Base-by-base conservation (phyloP, 768 basidiomycete genomes). In the Phaeotremella skinneri region DNA sequence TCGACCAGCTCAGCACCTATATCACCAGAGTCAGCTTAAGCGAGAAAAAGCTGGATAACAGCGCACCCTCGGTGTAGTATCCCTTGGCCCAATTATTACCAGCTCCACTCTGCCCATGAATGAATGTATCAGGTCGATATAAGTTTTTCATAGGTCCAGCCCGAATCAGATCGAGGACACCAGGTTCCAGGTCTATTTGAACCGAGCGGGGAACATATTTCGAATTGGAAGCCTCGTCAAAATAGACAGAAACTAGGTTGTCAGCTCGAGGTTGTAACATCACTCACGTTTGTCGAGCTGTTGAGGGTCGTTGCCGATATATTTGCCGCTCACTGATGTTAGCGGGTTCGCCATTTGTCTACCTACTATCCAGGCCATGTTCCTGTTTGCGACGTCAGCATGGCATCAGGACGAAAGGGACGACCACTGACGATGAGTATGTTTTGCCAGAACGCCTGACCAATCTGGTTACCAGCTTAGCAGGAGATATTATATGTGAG, bases 71-170 rank as follows among this genome's bases (percentile, higher is more conserved):
- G 2, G 91, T 94, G 71, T 93, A 94, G 77, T 85, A 76, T n/a
- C 72, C 64, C 79, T 96, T 94, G 16, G 91, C 91, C 89, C 90
- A 96, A 63, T 93, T 94, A 69, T 97, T 96, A 17, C 91, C 92
- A 0, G 91, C 86, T 50, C 85, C 82, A 57, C 80, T 79, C 43
- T 82, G 77, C 4, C 85, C 82, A 34, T 83, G 83, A 48, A 92
- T 74, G 73, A 83, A 94, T 1, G 90, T 94, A 72, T 92, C 91
- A 1, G 93, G 93, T 49, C 86, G 83, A 79, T 92, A 96, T 4
- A 98, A 81, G 6, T 73, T 67, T 2, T 91, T 91, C 37, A 89
- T 78, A 2, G 82, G 77, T 11, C 90, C 88, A 26, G 84, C 81
- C 48, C 85, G 84, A 50, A 90, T 78, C 85, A 81, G 83, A 64